These are phyloP conservation scores for Exidia glandulosa DNA, from an alignment of 768 basidiomycete genomes.

Conservation along the genomic window DNA sequence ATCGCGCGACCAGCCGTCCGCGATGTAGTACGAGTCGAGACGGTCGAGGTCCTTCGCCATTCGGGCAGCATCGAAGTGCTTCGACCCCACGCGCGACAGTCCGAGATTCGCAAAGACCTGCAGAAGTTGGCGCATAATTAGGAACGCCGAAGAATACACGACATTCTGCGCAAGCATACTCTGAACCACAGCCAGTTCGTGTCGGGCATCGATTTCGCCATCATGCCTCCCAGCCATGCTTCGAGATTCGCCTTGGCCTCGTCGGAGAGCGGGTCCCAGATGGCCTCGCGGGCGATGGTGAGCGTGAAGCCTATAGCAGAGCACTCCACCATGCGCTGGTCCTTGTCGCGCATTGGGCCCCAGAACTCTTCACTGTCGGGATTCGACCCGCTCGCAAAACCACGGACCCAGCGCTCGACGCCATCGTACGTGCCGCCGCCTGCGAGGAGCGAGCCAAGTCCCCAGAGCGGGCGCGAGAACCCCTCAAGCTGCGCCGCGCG, in stretches of 20 bases:
- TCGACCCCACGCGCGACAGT: constrained; percentile 48
- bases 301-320: constrained; percentile 65
- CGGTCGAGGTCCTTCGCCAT: constrained; percentile 69
- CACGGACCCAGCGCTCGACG: constrained; percentile 49
- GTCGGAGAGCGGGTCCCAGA: constrained; percentile 50
- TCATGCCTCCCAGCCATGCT: constrained; percentile 63
- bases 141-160: too few relatives aligned
- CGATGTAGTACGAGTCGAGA: constrained; percentile 70
- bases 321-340: constrained; percentile 78
- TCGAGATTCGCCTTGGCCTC: constrained; percentile 48
- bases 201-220: constrained; percentile 74
- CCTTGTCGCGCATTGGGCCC: constrained; percentile 63
- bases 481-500: constrained; percentile 59
- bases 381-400: constrained; percentile 60
- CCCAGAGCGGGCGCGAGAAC: constrained; percentile 71
- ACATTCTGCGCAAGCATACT: constrained; percentile 22
- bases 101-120: constrained; percentile 71
- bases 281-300: constrained; percentile 48
- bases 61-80: constrained; percentile 43
- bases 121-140: too few relatives aligned
- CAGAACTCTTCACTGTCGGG: constrained; percentile 59
- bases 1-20: constrained; percentile 66
- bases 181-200: constrained; percentile 82
- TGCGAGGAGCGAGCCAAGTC: constrained; percentile 50
- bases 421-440: constrained; percentile 55